A percentile compares a stretch with the other conserved stretches of the same genome.
These are phyloP conservation scores for Cladophialophora chaetospira DNA, from an alignment of 2,329 filamentous ascomycete genomes.

Conservation along the genomic window DNA sequence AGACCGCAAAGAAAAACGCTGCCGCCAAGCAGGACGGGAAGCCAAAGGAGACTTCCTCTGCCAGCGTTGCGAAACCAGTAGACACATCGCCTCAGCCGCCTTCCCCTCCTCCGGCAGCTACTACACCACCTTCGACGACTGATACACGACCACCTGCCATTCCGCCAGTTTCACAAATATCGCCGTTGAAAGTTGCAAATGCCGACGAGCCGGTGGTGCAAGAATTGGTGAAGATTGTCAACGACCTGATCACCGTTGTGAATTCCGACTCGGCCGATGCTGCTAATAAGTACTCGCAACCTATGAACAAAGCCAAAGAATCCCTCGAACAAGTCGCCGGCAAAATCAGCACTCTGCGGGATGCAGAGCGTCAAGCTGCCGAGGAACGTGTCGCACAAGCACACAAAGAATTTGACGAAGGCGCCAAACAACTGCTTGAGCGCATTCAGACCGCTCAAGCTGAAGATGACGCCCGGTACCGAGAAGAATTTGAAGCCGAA, in stretches of 20 bases:
- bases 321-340: slow-evolving; percentile 76
- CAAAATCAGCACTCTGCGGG: slow-evolving; percentile 75
- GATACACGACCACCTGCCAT: slow-evolving; percentile 43
- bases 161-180: slow-evolving; percentile 65
- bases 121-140: not conserved
- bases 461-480: slow-evolving; percentile 78
- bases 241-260: slow-evolving; percentile 91
- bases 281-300: slow-evolving; percentile 72
- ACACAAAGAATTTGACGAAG: slow-evolving; percentile 79
- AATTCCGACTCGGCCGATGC: slow-evolving; percentile 70
- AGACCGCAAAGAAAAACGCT: slow-evolving; percentile 37
- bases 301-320: slow-evolving; percentile 81
- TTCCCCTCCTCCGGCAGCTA: slow-evolving; percentile 41
- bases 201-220: slow-evolving; percentile 86
- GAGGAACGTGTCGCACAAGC: slow-evolving; percentile 71
- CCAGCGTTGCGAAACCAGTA: not conserved
- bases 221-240: slow-evolving; percentile 91
- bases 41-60: slow-evolving; percentile 34
- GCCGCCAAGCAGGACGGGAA: slow-evolving; percentile 30
- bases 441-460: slow-evolving; percentile 84
- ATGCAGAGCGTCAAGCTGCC: slow-evolving; percentile 67
- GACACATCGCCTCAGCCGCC: not conserved
- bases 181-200: slow-evolving; percentile 73
- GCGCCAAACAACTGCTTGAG: slow-evolving; percentile 81
- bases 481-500: slow-evolving; percentile 84